Conservation (phyloP, 345 rosid species). For the Populus tremula region DNA sequence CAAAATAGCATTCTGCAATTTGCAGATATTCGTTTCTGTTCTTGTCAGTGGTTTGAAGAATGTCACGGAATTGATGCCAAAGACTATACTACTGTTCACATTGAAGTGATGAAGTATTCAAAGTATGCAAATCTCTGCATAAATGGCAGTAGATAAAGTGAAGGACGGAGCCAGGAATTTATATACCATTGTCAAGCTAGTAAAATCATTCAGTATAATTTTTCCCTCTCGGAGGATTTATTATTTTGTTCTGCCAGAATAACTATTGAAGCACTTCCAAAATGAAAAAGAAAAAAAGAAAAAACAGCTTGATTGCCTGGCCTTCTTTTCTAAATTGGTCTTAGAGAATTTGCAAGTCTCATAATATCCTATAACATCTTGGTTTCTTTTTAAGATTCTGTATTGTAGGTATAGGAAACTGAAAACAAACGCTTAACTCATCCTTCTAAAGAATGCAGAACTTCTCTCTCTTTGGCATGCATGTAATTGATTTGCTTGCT, state of each 20-base stretch:
- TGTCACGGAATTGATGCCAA: background rate
- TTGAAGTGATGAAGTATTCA: background rate
- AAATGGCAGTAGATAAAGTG: too few species aligned
- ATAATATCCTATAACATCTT: background rate
- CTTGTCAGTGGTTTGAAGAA: background rate
- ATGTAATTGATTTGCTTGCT: background rate
- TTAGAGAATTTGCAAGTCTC: background rate
- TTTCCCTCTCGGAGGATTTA: background rate
- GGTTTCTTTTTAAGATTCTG: background rate
- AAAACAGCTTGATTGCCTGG: background rate
- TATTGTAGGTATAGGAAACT: background rate
- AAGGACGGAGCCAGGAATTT: background rate
- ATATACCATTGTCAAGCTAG: background rate
- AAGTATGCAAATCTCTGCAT: background rate
- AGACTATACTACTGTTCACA: background rate
- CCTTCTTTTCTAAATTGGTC: background rate
- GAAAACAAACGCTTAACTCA: background rate
- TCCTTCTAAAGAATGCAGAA: background rate
- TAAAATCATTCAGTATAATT: background rate
- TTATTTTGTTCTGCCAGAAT: background rate
- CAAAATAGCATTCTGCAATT: constrained; percentile 1
- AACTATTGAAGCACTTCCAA: background rate
- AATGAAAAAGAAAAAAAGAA: background rate
- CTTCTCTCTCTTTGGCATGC: background rate
- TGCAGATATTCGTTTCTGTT: background rate